A percentile compares a stretch with the other conserved stretches of the same genome.
Evolutionary conservation across 768 basidiomycete genomes (phyloP).

Genomic region (Tulasnella sp.): DNA sequence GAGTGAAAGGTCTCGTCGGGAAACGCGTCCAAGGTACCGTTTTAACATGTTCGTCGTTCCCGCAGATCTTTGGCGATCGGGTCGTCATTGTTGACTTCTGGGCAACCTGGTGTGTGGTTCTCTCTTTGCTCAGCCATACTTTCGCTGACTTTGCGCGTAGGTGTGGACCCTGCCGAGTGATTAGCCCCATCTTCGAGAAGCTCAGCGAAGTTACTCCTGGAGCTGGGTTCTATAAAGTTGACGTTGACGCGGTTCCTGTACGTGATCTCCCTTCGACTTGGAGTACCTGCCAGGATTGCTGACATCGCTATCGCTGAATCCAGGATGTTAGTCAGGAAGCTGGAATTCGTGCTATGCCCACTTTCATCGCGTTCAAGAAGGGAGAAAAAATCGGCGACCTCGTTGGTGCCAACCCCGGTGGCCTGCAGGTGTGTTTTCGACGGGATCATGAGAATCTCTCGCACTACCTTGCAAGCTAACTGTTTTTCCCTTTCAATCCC

Average conservation of each 20-base stretch:
- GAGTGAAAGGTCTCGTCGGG: too few relatives aligned
- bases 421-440: not conserved
- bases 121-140: not conserved
- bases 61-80: not conserved
- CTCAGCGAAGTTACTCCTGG: not conserved
- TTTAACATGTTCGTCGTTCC: too few relatives aligned
- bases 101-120: not conserved
- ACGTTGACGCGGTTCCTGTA: not conserved
- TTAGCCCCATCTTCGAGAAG: not conserved
- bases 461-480: too few relatives aligned
- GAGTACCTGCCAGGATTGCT: not conserved
- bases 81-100: not conserved
- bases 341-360: not conserved
- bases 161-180: slow-evolving; percentile 10
- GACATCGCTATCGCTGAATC: not conserved
- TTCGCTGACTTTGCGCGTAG: not conserved
- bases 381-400: not conserved
- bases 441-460: too few relatives aligned
- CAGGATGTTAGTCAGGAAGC: not conserved
- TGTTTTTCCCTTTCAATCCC: too few relatives aligned
- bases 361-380: not conserved
- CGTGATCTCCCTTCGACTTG: not conserved
- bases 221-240: not conserved
- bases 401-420: not conserved
- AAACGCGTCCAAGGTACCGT: too few relatives aligned